These are phyloP conservation scores for Boletus reticulatus DNA, from an alignment of 768 basidiomycete species.

Conservation along the genomic window DNA sequence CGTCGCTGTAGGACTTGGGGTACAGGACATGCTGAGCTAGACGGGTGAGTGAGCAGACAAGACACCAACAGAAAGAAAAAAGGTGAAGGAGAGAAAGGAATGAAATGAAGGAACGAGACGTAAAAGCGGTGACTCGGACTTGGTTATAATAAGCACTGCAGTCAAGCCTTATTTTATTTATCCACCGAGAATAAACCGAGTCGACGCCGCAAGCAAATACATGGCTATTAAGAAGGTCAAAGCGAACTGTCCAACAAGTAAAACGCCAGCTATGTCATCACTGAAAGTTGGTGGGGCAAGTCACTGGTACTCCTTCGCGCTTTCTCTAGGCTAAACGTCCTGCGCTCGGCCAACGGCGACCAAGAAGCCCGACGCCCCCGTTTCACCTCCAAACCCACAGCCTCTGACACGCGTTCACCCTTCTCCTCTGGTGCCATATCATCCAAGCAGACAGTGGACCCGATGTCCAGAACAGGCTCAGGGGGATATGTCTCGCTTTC, in stretches of 20 bases:
- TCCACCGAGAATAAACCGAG: too few relatives aligned
- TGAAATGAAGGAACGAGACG: background rate
- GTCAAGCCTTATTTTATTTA: too few relatives aligned
- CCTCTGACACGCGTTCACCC: background rate
- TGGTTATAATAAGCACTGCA: too few relatives aligned
- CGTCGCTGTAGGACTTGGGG: slow-evolving; percentile 43
- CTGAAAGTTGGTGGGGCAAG: slow-evolving; percentile 43
- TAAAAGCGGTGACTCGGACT: too few relatives aligned
- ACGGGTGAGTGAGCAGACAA: background rate
- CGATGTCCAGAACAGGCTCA: slow-evolving; percentile 20
- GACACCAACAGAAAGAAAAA: too few relatives aligned
- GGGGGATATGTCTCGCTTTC: slow-evolving; percentile 5
- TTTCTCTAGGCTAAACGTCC: slow-evolving; percentile 12
- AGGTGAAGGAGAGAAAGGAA: background rate
- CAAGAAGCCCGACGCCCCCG: slow-evolving; percentile 24
- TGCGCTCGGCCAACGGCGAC: slow-evolving; percentile 23
- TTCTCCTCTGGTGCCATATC: slow-evolving; percentile 2
- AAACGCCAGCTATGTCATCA: slow-evolving; percentile 59
- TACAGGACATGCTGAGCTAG: slow-evolving; percentile 35
- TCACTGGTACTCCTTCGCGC: slow-evolving; percentile 26
- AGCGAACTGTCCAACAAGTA: background rate
- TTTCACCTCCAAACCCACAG: slow-evolving; percentile 5
- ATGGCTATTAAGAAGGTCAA: too few relatives aligned
- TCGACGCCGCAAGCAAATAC: too few relatives aligned
- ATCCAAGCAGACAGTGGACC: slow-evolving; percentile 23